Base-by-base conservation (phyloP, 495 filamentous ascomycete genomes). In the Umbilicaria muhlenbergii region DNA sequence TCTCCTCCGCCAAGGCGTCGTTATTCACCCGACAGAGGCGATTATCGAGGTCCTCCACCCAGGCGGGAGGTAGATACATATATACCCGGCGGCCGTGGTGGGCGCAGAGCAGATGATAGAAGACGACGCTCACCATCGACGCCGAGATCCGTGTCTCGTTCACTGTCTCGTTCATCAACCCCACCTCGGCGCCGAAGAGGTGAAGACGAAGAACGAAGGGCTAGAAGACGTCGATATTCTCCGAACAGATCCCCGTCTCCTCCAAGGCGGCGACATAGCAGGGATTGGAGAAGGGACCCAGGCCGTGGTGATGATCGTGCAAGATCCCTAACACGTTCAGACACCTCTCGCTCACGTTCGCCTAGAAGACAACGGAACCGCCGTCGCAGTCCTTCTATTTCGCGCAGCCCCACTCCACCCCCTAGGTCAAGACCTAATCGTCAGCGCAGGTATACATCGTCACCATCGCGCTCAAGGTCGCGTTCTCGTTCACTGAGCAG, bases 1-100 rank as follows among this genome's bases (percentile, higher is more conserved):
- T 82, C 81, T 19, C 69, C 73, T n/a, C 80, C 81, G 36, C 74
- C 59, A 46, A 62, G 75, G 48, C 64, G 70, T 36, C 70, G 69
- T 43, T 69, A 71, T 48, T 60, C 70, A 57, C 50, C 67, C 39
- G 45, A 56, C 24, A 36, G 53, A 50, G 72, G 49, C 53, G 68
- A 60, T 56, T 64, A 55, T 54, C 69, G 71, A 46, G 73, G 68
- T 38, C 60, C 64, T 56, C 70, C 67, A 41, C 56, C 64, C 21
- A 58, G 73, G 38, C 67, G 71, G 13, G 72, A 71, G 16, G 61
- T 64, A 43, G 75, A 80, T 51, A 71, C 68, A 11, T 79, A 79
- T 49, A 65, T 78, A 35, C 75, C 75, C 17, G 49, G 59, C 32
- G 58, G 61, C 31, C 44, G 48, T 45, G 43, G 44, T 42, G 50